Evolutionary conservation across 73 alveolate species (phyloP), one percentile per base, ranked within the genome.

Genomic region (Blepharisma stoltei): DNA sequence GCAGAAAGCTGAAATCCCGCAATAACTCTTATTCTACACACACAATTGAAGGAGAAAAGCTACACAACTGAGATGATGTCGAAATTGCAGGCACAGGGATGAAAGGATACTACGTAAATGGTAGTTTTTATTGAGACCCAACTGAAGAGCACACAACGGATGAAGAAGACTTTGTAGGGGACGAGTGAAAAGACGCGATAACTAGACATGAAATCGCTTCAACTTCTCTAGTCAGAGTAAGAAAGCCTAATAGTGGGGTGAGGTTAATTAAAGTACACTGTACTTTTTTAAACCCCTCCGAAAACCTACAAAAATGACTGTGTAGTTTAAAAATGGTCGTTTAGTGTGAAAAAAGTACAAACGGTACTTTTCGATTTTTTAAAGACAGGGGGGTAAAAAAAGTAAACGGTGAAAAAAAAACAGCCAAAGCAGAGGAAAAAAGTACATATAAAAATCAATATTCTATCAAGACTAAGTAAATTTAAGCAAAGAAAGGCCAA

Each of bases 121-220:
- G 89, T n/a, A 90, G 90, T 6, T 6, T 88, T 6, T 14, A 9
- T 11, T 14, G 14, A 18, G 46, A 60, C 5, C 73, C 37, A 53
- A 54, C n/a, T 14, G 67, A 76, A 14, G 77, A 76, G 32, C 46
- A 37, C 6, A 25, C 77, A 47, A 78, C 37, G 32, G 21, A 55
- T 6, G 85, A 75, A n/a, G 84, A 68, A 38, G 96, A 90, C 11
- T 78, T 54, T 46, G 90, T 80, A 52, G 80, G 69, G 7, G 88
- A 90, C 71, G 98, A 92, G 71, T 92, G 98, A 96, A 86, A 80
- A 54, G 77, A 92, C 60, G 73, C 53, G 9, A 55, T 48, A 11
- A 37, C 84, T 6, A 41, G 98, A 60, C 87, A 90, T 18, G 83
- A 89, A 21, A 54, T 93, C 18, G 98, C 95, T 11, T 81, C 75